Evolutionary conservation across 129 eudicot species (phyloP), one percentile per base, ranked within the genome.

Genomic region (Solidago caesia): DNA sequence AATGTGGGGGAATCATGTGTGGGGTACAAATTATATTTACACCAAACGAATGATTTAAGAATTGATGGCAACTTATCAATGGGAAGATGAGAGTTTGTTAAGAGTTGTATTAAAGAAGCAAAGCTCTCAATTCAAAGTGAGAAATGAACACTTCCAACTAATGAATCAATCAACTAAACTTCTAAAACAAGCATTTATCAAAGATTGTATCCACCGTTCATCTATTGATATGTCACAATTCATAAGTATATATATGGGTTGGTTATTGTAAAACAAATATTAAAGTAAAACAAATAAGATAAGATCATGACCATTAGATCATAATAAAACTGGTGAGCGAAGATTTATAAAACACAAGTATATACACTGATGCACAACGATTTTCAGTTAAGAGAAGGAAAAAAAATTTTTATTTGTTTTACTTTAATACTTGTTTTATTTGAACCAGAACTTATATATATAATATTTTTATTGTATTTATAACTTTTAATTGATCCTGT

Each of bases 61-160:
- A 53, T 75, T 70, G 84, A 81, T 81, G 77, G 81, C 76, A 81
- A 76, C 83, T 12, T 47, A 62, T 75, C 55, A 70, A 81, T 81
- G 77, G 74, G 68, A 80, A 75, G 62, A 68, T 70, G 76, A 57
- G 72, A 76, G 82, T 83, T 77, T 65, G 85, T 83, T 83, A 79
- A 80, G 79, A 73, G 87, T 83, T 80, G 87, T 86, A 82, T 73
- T 78, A 74, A 75, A 77, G 84, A 86, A 86, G 90, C 90, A 80
- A 86, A 71, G 76, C 73, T 70, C 71, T 53, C 61, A 51, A 60
- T 69, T 59, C 53, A 77, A 73, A 77, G 59, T 27, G 41, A 72
- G 63, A 79, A 64, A 79, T 79, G 73, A 79, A 79, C 83, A 73
- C 79, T 71, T 82, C 83, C 79, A 79, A 79, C 83, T 73, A 79